Percentiles rank a stretch among this genome's conserved stretches.
Conservation (phyloP, 768 basidiomycete species). For the Naganishia antarctica region DNA sequence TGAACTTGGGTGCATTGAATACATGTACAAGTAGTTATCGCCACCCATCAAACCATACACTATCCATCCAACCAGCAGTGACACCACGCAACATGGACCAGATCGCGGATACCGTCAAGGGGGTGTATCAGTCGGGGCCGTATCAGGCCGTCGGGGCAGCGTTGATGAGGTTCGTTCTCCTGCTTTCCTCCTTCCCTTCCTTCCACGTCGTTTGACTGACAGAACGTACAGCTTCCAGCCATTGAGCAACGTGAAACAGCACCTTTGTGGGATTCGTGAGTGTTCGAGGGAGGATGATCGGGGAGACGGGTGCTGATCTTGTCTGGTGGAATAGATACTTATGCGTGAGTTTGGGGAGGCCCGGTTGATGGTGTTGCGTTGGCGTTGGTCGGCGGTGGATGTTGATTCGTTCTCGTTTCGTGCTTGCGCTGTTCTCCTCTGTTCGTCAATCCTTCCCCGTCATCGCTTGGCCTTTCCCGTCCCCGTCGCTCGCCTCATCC, state of each 20-base stretch:
- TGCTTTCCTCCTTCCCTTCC: background rate
- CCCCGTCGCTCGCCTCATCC: background rate
- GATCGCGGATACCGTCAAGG: conserved; percentile 30
- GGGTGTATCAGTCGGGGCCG: conserved; percentile 31
- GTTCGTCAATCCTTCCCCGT: no score
- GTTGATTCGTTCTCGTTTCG: no score
- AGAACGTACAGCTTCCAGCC: conserved; percentile 40
- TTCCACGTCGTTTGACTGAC: background rate
- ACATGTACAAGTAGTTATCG: no score
- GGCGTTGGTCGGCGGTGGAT: no score
- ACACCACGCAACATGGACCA: conserved; percentile 2
- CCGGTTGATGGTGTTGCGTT: no score
- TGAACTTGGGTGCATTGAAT: no score
- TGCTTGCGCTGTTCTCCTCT: no score
- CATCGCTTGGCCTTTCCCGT: no score
- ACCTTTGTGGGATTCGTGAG: conserved; percentile 42
- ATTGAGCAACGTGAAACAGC: conserved; percentile 43
- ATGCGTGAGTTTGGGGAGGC: conserved; percentile 29
- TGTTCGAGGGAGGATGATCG: no score
- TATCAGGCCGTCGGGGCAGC: conserved; percentile 37
- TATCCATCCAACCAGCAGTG: background rate
- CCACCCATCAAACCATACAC: no score
- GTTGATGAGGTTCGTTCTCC: conserved; percentile 37
- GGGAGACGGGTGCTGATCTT: no score
- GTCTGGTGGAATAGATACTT: conserved; percentile 2